A percentile compares a stretch with the other conserved stretches of the same genome.
Evolutionary conservation across 2,329 filamentous ascomycete species (phyloP).

Genomic region (Sporothrix brasiliensis): DNA sequence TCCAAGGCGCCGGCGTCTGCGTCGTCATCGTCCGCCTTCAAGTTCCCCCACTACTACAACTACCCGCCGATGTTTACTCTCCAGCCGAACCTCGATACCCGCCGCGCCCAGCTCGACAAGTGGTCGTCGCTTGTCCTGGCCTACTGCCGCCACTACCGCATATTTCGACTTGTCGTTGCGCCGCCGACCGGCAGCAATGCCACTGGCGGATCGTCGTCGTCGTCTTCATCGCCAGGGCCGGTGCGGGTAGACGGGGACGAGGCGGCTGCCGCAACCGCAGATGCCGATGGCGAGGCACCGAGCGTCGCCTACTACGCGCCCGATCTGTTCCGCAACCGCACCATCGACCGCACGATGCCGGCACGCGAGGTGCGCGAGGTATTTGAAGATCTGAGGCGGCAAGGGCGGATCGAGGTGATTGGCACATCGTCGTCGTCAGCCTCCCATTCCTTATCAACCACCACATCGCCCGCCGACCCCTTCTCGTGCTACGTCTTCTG

Average conservation of each 20-base stretch:
- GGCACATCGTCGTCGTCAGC: conserved; percentile 40
- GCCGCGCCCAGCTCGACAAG: conserved; percentile 74
- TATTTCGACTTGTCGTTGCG: conserved; percentile 72
- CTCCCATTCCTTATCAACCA: conserved; percentile 19
- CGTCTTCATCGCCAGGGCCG: conserved; percentile 36
- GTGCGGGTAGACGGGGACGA: conserved; percentile 42
- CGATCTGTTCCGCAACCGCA: conserved; percentile 61
- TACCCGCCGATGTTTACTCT: conserved; percentile 87
- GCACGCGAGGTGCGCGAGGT: conserved; percentile 60
- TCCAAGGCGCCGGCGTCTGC: not conserved
- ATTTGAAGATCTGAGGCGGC: conserved; percentile 60
- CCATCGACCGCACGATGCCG: conserved; percentile 55
- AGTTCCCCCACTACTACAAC: conserved; percentile 66
- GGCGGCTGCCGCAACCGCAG: not conserved
- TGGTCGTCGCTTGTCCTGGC: conserved; percentile 85
- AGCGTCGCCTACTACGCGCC: conserved; percentile 34
- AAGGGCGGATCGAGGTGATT: conserved; percentile 64
- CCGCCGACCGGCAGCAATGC: conserved; percentile 27
- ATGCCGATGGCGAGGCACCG: conserved; percentile 7
- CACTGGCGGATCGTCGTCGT: conserved; percentile 42
- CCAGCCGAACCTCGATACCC: conserved; percentile 73
- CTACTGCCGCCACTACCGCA: conserved; percentile 77
- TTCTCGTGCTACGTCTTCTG: conserved; percentile 72
- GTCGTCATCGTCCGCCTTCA: conserved; percentile 44
- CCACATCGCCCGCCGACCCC: conserved; percentile 51